A percentile compares a stretch with the other conserved stretches of the same genome.
phyloP scores from a whole-genome alignment of 352 stramenopile species.

The Pythium phragmiticola region DNA sequence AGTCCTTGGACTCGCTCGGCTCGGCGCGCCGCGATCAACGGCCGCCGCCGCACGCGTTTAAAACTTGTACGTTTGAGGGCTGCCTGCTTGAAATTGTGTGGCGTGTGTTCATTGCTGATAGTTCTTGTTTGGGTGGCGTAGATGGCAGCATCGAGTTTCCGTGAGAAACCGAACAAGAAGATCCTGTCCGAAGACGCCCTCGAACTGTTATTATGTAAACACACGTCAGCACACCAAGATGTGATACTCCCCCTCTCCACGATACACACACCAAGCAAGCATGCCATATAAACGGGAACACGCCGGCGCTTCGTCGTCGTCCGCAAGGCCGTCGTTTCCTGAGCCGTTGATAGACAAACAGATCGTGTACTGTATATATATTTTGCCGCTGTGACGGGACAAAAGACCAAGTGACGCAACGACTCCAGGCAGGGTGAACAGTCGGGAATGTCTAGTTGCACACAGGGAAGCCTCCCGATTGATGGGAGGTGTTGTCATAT shows the following conservation, averaged over 20 bases:
- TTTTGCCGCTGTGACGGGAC: too few species aligned
- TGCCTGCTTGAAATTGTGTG: background rate
- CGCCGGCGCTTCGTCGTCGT: too few species aligned
- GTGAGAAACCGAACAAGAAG: background rate
- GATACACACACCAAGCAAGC: too few species aligned
- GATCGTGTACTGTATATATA: too few species aligned
- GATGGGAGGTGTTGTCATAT: background rate
- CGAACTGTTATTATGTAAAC: background rate
- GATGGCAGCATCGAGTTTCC: conserved; percentile 23
- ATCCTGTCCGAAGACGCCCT: background rate
- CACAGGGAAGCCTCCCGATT: background rate
- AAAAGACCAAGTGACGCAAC: too few species aligned
- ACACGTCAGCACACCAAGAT: background rate
- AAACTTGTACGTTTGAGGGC: conserved; percentile 19
- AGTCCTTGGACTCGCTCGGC: conserved; percentile 26
- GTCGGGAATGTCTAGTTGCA: too few species aligned
- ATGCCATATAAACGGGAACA: too few species aligned
- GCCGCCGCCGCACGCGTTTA: conserved; percentile 8
- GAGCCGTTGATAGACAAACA: too few species aligned
- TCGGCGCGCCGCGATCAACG: conserved; percentile 19
- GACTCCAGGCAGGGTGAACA: too few species aligned
- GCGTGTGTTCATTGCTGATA: background rate
- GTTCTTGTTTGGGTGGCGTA: conserved; percentile 1
- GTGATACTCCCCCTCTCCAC: too few species aligned
- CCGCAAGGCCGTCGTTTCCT: too few species aligned